Evolutionary conservation across 495 filamentous ascomycete species (phyloP), one percentile per base, ranked within the genome.

Genomic region (Gamarada debralockiae): DNA sequence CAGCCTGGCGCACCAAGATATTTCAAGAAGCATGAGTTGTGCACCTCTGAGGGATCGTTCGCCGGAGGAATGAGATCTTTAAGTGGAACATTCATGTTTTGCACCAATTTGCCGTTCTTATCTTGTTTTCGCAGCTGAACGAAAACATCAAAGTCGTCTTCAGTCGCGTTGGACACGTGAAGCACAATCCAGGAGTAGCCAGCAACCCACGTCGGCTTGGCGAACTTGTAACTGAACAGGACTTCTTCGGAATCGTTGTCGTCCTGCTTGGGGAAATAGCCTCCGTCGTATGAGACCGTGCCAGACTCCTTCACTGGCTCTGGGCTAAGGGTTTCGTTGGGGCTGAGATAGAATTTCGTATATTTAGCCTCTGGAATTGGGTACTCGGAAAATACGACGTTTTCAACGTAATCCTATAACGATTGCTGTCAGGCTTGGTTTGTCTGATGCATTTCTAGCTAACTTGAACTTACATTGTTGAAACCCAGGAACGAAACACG

Each of bases 81-180:
- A 8, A 62, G 57, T 9, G 70, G 67, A 44, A 75, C 62, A 48
- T 72, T 71, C 10, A 69, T 49, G 38, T 65, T 59, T 50, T 65
- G 53, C 4, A 73, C 39, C 2, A 59, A 20, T 18, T 70, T 67
- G 2, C 72, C 70, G 37, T 62, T 50, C 21, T 58, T 61, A 43
- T 68, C 66, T 4, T 58, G 52, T 59, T 76, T 76, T 0, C 69
- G 69, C 0, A 74, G 37, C 9, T 65, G 57, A 5, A 74, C 60
- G 45, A 68, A 72, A 1, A 72, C 66, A 21, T 65, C 62, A 41
- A 75, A 65, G 40, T 76, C 72, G 38, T 76, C 65, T 2, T 56
- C 50, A 13, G 67, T 59, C 0, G 65, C 43, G 40, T 63, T 68
- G n/a, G 67, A 73, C 64, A 76, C 68, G 51, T 67, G 73, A 1